These are phyloP conservation scores for Extremus antarcticus DNA, from an alignment of 495 filamentous ascomycete species.

Conservation along the genomic window DNA sequence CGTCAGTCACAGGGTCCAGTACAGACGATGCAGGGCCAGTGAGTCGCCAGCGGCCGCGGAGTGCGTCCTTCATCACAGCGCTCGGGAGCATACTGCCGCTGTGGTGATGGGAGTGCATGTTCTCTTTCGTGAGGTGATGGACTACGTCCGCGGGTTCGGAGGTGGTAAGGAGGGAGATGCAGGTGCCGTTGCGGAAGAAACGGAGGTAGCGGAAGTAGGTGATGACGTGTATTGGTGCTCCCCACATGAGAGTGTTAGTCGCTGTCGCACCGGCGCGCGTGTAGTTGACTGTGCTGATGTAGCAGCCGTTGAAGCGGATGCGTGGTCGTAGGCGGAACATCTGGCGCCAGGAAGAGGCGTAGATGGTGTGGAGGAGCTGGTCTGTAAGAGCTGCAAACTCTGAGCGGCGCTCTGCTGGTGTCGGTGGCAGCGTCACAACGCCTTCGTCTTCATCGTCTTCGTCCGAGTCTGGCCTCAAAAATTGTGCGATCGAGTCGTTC, in stretches of 20 bases:
- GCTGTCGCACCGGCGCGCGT: slow-evolving; percentile 63
- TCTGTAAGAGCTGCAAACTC: slow-evolving; percentile 14
- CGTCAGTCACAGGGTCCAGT: slow-evolving; percentile 13
- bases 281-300: slow-evolving; percentile 96
- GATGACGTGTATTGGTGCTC: slow-evolving; percentile 83
- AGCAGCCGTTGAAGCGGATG: slow-evolving; percentile 85
- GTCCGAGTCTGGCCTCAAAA: slow-evolving; percentile 22
- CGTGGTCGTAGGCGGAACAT: slow-evolving; percentile 78
- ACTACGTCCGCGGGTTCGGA: slow-evolving; percentile 77
- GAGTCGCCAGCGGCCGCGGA: slow-evolving; percentile 52
- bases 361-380: slow-evolving; percentile 13
- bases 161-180: slow-evolving; percentile 65
- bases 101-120: slow-evolving; percentile 29
- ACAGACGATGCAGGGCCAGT: slow-evolving; percentile 26
- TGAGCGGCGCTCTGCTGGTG: slow-evolving; percentile 7
- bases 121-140: slow-evolving; percentile 42
- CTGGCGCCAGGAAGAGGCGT: slow-evolving; percentile 19
- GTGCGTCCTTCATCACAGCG: slow-evolving; percentile 48
- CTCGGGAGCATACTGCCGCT: slow-evolving; percentile 29
- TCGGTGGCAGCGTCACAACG: neutral
- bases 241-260: slow-evolving; percentile 52
- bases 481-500: slow-evolving; percentile 12
- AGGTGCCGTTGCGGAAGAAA: slow-evolving; percentile 83
- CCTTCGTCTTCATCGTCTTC: neutral
- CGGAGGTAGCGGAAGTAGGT: slow-evolving; percentile 96